Evolutionary conservation across 2,329 filamentous ascomycete genomes (phyloP).

Genomic region (Pseudocercospora vitis): DNA sequence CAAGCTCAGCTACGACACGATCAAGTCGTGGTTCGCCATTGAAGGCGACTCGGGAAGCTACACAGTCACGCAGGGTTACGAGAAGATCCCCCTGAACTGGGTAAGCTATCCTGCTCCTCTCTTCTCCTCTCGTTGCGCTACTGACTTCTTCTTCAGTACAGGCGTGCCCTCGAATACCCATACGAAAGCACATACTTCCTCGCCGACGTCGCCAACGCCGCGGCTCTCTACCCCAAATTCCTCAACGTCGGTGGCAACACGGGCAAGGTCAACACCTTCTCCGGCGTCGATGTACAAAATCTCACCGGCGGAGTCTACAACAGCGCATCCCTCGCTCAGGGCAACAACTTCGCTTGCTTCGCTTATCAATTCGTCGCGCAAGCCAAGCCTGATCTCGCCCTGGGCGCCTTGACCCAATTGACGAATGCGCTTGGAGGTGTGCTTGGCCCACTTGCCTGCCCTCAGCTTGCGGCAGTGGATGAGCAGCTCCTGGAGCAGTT

Average conservation of each 20-base stretch:
- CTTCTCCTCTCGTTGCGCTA: background rate
- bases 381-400: slow-evolving; percentile 17
- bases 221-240: slow-evolving; percentile 33
- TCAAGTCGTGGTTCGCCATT: slow-evolving; percentile 33
- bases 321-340: slow-evolving; percentile 27
- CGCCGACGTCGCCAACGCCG: slow-evolving; percentile 21
- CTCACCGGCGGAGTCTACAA: slow-evolving; percentile 47
- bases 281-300: slow-evolving; percentile 37
- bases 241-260: slow-evolving; percentile 40
- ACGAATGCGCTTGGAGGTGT: slow-evolving; percentile 12
- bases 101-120: slow-evolving; percentile 3
- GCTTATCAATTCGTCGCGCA: slow-evolving; percentile 23
- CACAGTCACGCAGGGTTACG: slow-evolving; percentile 36
- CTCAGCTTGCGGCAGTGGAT: slow-evolving; percentile 12
- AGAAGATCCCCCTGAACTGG: slow-evolving; percentile 44
- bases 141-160: slow-evolving; percentile 23
- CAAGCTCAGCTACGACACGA: slow-evolving; percentile 33
- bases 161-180: slow-evolving; percentile 25
- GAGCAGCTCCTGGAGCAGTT: slow-evolving; percentile 14
- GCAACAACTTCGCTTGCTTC: slow-evolving; percentile 52
- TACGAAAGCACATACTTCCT: slow-evolving; percentile 36
- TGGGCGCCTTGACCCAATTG: slow-evolving; percentile 12
- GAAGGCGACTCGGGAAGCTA: slow-evolving; percentile 35
- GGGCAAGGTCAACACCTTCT: slow-evolving; percentile 38
- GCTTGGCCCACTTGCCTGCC: slow-evolving; percentile 8